A percentile compares a stretch with the other conserved stretches of the same genome.
These are phyloP conservation scores for Dactylellina parvicollis DNA, from an alignment of 2,329 filamentous ascomycete species.

Conservation along the genomic window DNA sequence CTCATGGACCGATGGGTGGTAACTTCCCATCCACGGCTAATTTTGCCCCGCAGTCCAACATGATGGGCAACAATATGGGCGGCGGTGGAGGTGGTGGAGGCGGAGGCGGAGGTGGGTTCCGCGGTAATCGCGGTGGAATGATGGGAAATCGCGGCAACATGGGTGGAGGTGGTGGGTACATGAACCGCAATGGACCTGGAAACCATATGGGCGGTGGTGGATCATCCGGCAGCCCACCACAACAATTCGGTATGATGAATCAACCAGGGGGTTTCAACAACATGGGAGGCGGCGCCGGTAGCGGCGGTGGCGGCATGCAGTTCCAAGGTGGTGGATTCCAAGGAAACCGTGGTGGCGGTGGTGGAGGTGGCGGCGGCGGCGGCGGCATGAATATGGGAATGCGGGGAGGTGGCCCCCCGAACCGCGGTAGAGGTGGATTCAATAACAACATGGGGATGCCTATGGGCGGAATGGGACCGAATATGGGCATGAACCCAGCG, in stretches of 20 bases:
- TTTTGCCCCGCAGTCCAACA: slow-evolving; percentile 54
- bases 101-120: slow-evolving; percentile 67
- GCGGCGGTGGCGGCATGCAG: slow-evolving; percentile 63
- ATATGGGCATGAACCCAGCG: slow-evolving; percentile 64
- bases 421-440: slow-evolving; percentile 68
- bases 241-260: slow-evolving; percentile 55
- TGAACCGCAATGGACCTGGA: slow-evolving; percentile 64
- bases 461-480: slow-evolving; percentile 69
- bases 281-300: slow-evolving; percentile 61
- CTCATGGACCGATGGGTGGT: slow-evolving; percentile 59
- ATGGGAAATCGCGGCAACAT: slow-evolving; percentile 61
- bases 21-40: slow-evolving; percentile 61
- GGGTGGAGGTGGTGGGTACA: slow-evolving; percentile 64
- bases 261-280: slow-evolving; percentile 62
- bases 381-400: slow-evolving; percentile 65
- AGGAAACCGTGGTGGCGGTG: slow-evolving; percentile 61
- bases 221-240: slow-evolving; percentile 56
- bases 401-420: slow-evolving; percentile 68
- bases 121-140: slow-evolving; percentile 63
- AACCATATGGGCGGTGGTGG: slow-evolving; percentile 61
- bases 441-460: slow-evolving; percentile 63
- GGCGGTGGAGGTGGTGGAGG: slow-evolving; percentile 66
- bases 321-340: slow-evolving; percentile 65
- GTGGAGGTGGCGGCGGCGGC: no score
- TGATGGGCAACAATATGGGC: slow-evolving; percentile 59